A percentile compares a stretch with the other conserved stretches of the same genome.
These are phyloP conservation scores for Penicillium samsonianum DNA, from an alignment of 495 filamentous ascomycete species.

Conservation along the genomic window DNA sequence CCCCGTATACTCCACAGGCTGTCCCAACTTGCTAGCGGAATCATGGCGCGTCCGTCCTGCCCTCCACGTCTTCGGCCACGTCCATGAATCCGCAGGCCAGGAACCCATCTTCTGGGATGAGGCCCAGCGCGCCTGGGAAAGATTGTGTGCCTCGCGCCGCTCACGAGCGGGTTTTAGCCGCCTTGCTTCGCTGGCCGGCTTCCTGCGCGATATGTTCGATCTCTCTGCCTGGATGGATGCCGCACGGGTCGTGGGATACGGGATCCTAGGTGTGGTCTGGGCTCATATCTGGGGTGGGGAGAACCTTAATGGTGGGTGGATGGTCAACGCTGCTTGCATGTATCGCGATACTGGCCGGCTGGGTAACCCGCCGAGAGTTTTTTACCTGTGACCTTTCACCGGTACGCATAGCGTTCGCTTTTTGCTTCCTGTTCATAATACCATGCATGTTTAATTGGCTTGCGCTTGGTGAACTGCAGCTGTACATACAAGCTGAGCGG, in stretches of 20 bases:
- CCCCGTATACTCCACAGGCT: slow-evolving; percentile 62
- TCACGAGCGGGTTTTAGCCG: slow-evolving; percentile 30
- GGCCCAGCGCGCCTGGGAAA: slow-evolving; percentile 70
- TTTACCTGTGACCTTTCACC: slow-evolving; percentile 36
- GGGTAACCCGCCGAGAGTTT: slow-evolving; percentile 63
- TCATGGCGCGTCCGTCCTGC: slow-evolving; percentile 76
- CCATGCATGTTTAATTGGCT: neutral
- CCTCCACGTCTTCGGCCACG: slow-evolving; percentile 88
- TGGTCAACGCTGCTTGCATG: slow-evolving; percentile 81
- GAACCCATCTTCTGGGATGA: slow-evolving; percentile 79
- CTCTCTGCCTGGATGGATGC: slow-evolving; percentile 62
- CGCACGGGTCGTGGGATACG: slow-evolving; percentile 60
- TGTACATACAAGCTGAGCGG: neutral
- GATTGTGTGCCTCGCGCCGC: slow-evolving; percentile 47
- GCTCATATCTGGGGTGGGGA: slow-evolving; percentile 68
- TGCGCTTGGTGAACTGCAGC: neutral
- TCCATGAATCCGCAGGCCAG: slow-evolving; percentile 66
- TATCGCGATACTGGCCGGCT: slow-evolving; percentile 65
- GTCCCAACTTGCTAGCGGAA: slow-evolving; percentile 71
- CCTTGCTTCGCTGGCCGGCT: slow-evolving; percentile 37
- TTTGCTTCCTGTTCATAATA: slow-evolving; percentile 2
- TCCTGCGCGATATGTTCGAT: slow-evolving; percentile 56
- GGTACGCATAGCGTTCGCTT: slow-evolving; percentile 12
- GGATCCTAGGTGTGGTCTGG: slow-evolving; percentile 67
- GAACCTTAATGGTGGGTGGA: slow-evolving; percentile 51